Conservation (phyloP, 345 rosid species). For the Murraya koenigii region DNA sequence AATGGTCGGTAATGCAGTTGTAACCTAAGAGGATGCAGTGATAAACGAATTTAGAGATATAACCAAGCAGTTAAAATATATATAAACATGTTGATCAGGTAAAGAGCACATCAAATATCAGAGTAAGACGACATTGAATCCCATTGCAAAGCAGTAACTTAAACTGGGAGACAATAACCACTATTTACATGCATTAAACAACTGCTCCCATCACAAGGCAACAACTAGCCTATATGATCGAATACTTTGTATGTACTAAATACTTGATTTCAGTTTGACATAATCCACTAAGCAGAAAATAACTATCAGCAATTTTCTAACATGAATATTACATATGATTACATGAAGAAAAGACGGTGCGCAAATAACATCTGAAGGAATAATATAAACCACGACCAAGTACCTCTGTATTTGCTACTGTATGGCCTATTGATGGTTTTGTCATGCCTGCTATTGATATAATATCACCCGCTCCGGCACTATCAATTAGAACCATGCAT, state of each 20-base stretch:
- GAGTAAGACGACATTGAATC: neutral
- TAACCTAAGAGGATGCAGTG: conserved; percentile 47
- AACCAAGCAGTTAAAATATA: conserved; percentile 15
- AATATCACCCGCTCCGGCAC: conserved; percentile 96
- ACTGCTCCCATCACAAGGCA: too few relatives aligned
- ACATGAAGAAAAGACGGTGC: neutral
- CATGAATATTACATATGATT: neutral
- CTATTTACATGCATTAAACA: neutral
- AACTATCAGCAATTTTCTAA: neutral
- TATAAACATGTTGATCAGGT: neutral
- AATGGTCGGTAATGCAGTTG: conserved; percentile 71
- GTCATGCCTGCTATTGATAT: conserved; percentile 89
- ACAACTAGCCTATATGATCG: neutral
- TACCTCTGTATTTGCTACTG: conserved; percentile 87
- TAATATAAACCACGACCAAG: neutral
- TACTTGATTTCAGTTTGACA: neutral
- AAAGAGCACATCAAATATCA: neutral
- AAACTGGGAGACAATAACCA: neutral
- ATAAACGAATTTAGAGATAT: conserved; percentile 15
- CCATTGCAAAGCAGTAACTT: neutral
- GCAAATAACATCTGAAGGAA: neutral
- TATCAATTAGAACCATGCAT: conserved; percentile 65
- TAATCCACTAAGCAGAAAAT: neutral
- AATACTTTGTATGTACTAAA: neutral
- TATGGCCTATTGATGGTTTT: conserved; percentile 87